Conservation (phyloP, 1,284 basidiomycete species). For the Hypsizygus ulmarius region DNA sequence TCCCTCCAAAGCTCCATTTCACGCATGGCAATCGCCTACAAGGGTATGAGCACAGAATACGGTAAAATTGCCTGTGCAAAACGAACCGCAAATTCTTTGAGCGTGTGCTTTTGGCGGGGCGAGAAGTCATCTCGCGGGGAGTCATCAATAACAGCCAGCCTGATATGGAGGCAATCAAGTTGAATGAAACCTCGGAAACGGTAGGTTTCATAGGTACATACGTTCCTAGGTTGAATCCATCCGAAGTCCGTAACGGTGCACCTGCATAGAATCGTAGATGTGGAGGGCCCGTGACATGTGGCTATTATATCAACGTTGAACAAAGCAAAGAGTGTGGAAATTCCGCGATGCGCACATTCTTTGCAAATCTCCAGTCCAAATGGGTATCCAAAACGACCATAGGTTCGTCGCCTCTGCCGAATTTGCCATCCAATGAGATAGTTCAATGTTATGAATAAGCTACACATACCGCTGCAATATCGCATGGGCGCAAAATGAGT, state of each 20-base stretch:
- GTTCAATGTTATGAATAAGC: neutral
- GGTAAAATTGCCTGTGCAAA: neutral
- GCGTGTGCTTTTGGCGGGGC: constrained; percentile 84
- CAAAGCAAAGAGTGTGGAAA: constrained; percentile 1
- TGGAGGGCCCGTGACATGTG: constrained; percentile 67
- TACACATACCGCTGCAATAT: constrained; percentile 71
- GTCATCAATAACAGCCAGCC: constrained; percentile 85
- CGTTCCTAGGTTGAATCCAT: constrained; percentile 89
- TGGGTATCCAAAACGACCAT: constrained; percentile 80
- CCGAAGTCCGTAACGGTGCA: constrained; percentile 83
- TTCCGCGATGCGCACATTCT: constrained; percentile 52
- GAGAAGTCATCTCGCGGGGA: constrained; percentile 82
- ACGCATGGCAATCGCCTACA: constrained; percentile 81
- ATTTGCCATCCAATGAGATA: constrained; percentile 1
- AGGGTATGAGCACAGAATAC: neutral
- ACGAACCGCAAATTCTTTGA: constrained; percentile 85
- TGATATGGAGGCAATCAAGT: constrained; percentile 24
- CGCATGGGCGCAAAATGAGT: constrained; percentile 81
- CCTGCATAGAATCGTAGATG: constrained; percentile 89
- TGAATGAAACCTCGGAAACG: neutral
- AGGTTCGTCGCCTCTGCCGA: constrained; percentile 77
- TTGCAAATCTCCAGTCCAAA: constrained; percentile 86
- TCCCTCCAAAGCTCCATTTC: constrained; percentile 96
- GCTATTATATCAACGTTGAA: constrained; percentile 43
- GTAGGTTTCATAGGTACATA: constrained; percentile 32